Evolutionary conservation across 805 yeast genomes (phyloP), one percentile per base, ranked within the genome.

Genomic region (Nakazawaea populi): DNA sequence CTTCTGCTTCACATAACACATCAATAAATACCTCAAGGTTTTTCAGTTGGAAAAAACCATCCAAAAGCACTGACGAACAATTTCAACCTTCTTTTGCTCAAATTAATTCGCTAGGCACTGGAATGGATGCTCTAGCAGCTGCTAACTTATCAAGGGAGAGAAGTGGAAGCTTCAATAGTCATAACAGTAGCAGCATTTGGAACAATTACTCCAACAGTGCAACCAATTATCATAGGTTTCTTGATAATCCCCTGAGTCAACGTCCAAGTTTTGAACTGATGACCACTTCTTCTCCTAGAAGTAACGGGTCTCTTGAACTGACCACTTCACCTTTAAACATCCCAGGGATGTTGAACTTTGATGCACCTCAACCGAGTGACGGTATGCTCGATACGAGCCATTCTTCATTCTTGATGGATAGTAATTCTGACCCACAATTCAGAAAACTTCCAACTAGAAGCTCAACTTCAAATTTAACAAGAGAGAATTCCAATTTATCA

Each of bases 161-260:
- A 51, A 66, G 70, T 52, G 60, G 66, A 1, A 65, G 69, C 54
- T 63, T 65, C 47, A 40, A 45, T 40, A 45, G 49, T 42, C 49
- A 45, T 42, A 42, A 27, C 39, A 44, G 70, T 1, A 62, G 69
- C 9, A 66, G 69, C 51, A 67, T 65, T 39, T 65, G 70, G 69
- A 67, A 65, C 46, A 60, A 58, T 28, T 42, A 38, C 12, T 39
- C 48, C 9, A 51, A 46, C 30, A 51, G 49, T 46, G 49, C 47
- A 8, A 38, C 49, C 28, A 50, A 46, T 38, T 51, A 42, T 42
- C 46, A 35, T 6, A 24, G 42, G 37, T 42, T 42, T 30, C 32
- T 42, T 8, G 47, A 29, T 3, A 44, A 31, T 31, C 52, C 52
- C 5, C 30, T 37, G 29, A 37, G 38, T 30, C 47, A 14, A 29